Base-by-base conservation (phyloP, 2,329 filamentous ascomycete genomes). In the Arthrobotrys entomopaga region DNA sequence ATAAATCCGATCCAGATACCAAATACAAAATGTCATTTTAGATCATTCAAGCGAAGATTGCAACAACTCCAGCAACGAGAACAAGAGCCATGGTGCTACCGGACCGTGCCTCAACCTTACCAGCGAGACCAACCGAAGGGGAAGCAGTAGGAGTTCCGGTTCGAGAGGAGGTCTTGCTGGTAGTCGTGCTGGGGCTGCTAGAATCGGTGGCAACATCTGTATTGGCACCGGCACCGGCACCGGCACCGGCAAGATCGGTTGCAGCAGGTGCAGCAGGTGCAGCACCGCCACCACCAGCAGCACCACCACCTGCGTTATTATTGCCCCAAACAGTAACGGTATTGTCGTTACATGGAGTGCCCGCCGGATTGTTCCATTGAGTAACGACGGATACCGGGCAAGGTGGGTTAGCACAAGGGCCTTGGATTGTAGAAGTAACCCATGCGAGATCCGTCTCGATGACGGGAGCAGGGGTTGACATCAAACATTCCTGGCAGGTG, bases 131-230 rank as follows among this genome's bases (percentile, higher is more conserved):
- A 20, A 72, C 29, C 2, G 67, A 72, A 10, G 67, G 67, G 2
- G 59, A 65, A n/a, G 67, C 67, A n/a, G 67, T 72, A 20, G 67
- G 67, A 16, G 67, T 60, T 26, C 43, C 38, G 15, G 59, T 72
- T 53, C 59, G 4, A 22, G 67, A 65, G 13, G 46, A 49, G 4
- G 59, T 54, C 11, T 10, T 65, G 19, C 26, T 46, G 5, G 57
- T 61, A 19, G 65, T 10, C 7, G 65, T 56, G n/a, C 52, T 11
- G 16, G 58, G 16, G 34, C 29, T 34, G 50, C 20, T 10, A 38
- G 49, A 24, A 8, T 48, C 60, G 8, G 34, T 43, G 29, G 38
- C 49, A 65, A 59, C 22, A 19, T 53, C 13, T 1, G 49, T 43
- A 56, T 46, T 54, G 22, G 50, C 52, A 40, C 3, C 49, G n/a